Percentiles rank a stretch among this genome's conserved stretches.
These are phyloP conservation scores for Blastobotrys indianensis DNA, from an alignment of 1,139 yeast species.

Conservation along the genomic window DNA sequence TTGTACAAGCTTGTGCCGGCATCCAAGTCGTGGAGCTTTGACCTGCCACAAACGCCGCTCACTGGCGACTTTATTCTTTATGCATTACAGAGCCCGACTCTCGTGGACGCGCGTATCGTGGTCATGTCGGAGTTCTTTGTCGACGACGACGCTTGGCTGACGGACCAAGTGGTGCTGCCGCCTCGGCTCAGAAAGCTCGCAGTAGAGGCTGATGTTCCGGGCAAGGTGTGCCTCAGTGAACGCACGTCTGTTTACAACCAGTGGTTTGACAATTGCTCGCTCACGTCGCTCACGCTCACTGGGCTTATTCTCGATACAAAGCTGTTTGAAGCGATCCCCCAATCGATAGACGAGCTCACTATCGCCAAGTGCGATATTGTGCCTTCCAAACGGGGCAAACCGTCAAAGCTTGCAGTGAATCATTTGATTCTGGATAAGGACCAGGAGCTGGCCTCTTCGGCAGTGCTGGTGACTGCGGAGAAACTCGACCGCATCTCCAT, in stretches of 20 bases:
- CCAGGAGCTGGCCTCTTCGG: constrained; percentile 6
- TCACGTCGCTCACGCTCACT: neutral
- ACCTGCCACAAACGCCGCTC: constrained; percentile 7
- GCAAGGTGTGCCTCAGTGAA: constrained; percentile 2
- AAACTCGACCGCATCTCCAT: constrained; percentile 5
- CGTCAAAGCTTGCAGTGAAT: neutral
- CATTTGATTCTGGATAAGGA: constrained; percentile 8
- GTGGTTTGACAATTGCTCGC: neutral
- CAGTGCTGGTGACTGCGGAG: neutral
- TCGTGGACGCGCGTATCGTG: constrained; percentile 1
- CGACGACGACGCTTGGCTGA: constrained; percentile 3
- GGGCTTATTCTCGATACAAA: constrained; percentile 6
- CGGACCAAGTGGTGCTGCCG: constrained; percentile 4
- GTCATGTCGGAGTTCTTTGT: constrained; percentile 8
- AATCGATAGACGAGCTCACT: constrained; percentile 1
- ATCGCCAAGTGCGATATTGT: constrained; percentile 9
- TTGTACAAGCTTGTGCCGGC: neutral
- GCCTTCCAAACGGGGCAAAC: constrained; percentile 2
- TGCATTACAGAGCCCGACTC: constrained; percentile 2
- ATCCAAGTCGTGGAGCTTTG: constrained; percentile 3
- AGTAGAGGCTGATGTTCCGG: constrained; percentile 9
- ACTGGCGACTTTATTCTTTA: constrained; percentile 6
- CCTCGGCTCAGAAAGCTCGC: neutral
- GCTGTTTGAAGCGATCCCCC: constrained; percentile 6
- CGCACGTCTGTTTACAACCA: neutral